These are phyloP conservation scores for Rhizopogon roseolus DNA, from an alignment of 768 basidiomycete species.

Conservation along the genomic window DNA sequence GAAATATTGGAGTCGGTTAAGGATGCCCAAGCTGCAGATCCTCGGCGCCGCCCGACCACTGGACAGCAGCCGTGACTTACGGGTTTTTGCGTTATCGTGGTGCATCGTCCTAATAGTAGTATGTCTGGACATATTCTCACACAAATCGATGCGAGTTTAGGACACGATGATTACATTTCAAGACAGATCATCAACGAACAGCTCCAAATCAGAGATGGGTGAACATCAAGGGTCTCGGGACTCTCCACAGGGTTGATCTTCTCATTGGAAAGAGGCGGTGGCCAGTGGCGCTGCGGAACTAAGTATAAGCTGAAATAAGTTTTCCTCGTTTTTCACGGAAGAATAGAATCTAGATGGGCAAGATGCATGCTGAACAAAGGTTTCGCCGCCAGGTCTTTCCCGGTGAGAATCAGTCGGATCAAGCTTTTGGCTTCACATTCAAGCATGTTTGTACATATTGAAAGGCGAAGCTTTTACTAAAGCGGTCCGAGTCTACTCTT, in stretches of 20 bases:
- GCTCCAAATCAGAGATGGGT: not conserved
- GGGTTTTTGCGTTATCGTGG: not conserved
- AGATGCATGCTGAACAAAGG: not conserved
- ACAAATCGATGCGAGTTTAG: not conserved
- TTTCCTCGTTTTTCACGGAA: not conserved
- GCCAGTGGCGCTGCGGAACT: no score
- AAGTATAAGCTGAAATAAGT: not conserved
- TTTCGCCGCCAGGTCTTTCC: no score
- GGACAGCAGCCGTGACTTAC: not conserved
- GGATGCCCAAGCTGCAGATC: constrained; percentile 17
- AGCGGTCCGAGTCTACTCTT: not conserved
- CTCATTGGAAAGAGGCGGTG: not conserved
- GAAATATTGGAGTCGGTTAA: constrained; percentile 15
- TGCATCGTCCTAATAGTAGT: not conserved
- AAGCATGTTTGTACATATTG: not conserved
- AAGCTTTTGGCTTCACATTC: not conserved
- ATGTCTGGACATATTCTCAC: not conserved
- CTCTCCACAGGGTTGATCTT: not conserved
- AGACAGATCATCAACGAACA: not conserved
- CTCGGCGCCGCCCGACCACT: constrained; percentile 9
- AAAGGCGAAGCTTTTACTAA: not conserved
- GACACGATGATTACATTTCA: no score
- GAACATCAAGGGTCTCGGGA: not conserved
- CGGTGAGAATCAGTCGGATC: not conserved
- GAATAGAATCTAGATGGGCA: not conserved